Base-by-base conservation (phyloP, 371 early-diverging fungal genomes). In the Coemansia sp. region DNA sequence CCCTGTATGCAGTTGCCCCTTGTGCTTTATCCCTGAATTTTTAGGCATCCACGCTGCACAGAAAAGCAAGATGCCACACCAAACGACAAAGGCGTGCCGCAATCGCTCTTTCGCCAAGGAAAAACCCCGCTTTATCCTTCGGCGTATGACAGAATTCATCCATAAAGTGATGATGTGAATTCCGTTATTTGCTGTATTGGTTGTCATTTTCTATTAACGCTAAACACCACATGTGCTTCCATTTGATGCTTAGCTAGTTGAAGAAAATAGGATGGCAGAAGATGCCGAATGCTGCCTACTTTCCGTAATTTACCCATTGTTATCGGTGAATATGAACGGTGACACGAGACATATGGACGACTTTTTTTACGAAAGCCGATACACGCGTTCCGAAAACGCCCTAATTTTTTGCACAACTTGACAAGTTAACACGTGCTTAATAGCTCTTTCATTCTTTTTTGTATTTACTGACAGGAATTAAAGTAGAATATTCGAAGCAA, bases 1-100 rank as follows among this genome's bases (percentile, higher is more conserved):
- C 54, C 54, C 56, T 56, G 32, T 56, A 56, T 56, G 56, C 56
- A 56, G 15, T 56, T 56, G n/a, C 32, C 5, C 19, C 56, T 15
- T 56, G 11, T 29, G 56, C 29, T 19, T 26, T 29, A 56, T 56
- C 32, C 56, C 56, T 56, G 32, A 56, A 56, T 56, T 56, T 32
- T 56, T 29, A 29, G 48, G 48, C 48, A 48, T 17, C 48, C 48
- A 8, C 15, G 48, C 48, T 48, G 48, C 48, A 48, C 29, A n/a
- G 19, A 29, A 29, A 28, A 29, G 28, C 28, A 21, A 32, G 29
- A 56, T 56, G 32, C 29, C n/a, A 13, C 55, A 6, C 28, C 55
- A 29, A 32, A n/a, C 56, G 32, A n/a, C 7, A 32, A 29, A n/a
- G 26, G 15, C 56, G 19, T 12, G 29, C 13, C 54, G 24, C 24